These are phyloP conservation scores for Fragaria nilgerrensis DNA, from an alignment of 306 rosid genomes.

Conservation along the genomic window DNA sequence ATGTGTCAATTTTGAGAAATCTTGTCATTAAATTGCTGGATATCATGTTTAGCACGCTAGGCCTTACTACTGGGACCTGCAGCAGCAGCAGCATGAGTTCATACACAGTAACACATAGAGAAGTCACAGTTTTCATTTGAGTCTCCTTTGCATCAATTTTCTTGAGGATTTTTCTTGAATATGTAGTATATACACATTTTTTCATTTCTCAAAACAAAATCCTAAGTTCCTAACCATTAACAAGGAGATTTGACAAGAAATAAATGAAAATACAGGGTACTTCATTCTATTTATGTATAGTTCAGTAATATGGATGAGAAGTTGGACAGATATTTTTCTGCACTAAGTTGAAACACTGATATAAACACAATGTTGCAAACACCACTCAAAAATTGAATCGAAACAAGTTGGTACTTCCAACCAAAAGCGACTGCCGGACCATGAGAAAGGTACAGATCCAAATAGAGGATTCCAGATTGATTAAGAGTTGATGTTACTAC, in stretches of 20 bases:
- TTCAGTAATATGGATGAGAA: not conserved
- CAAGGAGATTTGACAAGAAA: not conserved
- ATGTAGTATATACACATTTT: not conserved
- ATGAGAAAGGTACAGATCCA: not conserved
- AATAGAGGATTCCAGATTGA: not conserved
- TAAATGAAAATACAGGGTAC: not conserved
- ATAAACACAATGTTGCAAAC: not conserved
- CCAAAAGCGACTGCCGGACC: slow-evolving; percentile 1
- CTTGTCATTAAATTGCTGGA: slow-evolving; percentile 8
- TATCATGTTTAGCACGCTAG: slow-evolving; percentile 4
- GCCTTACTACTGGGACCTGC: slow-evolving; percentile 7
- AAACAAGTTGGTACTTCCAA: not conserved
- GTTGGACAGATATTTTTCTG: not conserved
- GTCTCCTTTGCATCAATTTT: not conserved
- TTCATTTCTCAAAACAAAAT: not conserved
- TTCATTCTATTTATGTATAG: not conserved
- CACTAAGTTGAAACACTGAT: not conserved
- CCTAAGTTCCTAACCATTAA: not conserved
- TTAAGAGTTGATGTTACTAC: not conserved
- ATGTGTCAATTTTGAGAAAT: not conserved
- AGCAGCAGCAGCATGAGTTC: not conserved
- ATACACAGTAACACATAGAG: not conserved
- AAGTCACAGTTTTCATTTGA: not conserved
- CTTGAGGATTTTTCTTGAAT: not conserved
- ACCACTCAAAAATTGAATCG: not conserved